phyloP scores from a whole-genome alignment of 805 yeast species.

The Candida sakaeoensis region DNA sequence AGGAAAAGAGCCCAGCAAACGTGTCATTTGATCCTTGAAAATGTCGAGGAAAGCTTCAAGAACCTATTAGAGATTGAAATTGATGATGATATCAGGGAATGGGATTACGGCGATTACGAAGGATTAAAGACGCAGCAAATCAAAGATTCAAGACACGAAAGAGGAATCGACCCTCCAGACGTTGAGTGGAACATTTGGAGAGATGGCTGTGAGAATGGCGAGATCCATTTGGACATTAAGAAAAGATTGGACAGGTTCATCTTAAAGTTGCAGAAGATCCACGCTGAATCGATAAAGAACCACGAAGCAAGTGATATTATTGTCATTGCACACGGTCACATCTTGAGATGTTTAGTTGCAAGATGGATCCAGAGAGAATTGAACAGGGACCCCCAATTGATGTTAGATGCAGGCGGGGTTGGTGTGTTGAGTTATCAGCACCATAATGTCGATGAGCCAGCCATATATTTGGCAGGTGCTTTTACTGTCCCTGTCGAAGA shows the following conservation, averaged over 20 bases:
- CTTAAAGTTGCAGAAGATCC: slow-evolving; percentile 57
- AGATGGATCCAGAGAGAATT: slow-evolving; percentile 74
- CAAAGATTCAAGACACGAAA: slow-evolving; percentile 47
- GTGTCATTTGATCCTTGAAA: slow-evolving; percentile 54
- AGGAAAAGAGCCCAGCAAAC: slow-evolving; percentile 77
- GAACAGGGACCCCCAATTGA: slow-evolving; percentile 67
- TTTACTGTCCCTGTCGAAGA: slow-evolving; percentile 70
- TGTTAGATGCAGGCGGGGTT: slow-evolving; percentile 93
- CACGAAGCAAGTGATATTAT: slow-evolving; percentile 65
- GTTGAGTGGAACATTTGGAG: slow-evolving; percentile 77
- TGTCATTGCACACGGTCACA: slow-evolving; percentile 92
- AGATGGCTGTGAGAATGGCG: slow-evolving; percentile 94
- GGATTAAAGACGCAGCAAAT: slow-evolving; percentile 73
- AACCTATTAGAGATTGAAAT: slow-evolving; percentile 40
- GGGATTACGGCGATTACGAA: slow-evolving; percentile 97
- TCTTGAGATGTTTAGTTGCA: slow-evolving; percentile 82
- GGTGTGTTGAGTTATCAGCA: slow-evolving; percentile 92
- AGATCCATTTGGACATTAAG: slow-evolving; percentile 60
- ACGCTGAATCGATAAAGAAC: slow-evolving; percentile 47
- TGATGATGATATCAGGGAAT: slow-evolving; percentile 78
- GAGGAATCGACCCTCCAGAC: slow-evolving; percentile 48
- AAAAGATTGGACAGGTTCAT: slow-evolving; percentile 71
- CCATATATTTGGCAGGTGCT: slow-evolving; percentile 79
- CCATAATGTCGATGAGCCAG: slow-evolving; percentile 80
- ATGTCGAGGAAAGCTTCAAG: slow-evolving; percentile 21